These are phyloP conservation scores for Naegleria fowleri DNA, from an alignment of 208 protist genomes.

Conservation along the genomic window DNA sequence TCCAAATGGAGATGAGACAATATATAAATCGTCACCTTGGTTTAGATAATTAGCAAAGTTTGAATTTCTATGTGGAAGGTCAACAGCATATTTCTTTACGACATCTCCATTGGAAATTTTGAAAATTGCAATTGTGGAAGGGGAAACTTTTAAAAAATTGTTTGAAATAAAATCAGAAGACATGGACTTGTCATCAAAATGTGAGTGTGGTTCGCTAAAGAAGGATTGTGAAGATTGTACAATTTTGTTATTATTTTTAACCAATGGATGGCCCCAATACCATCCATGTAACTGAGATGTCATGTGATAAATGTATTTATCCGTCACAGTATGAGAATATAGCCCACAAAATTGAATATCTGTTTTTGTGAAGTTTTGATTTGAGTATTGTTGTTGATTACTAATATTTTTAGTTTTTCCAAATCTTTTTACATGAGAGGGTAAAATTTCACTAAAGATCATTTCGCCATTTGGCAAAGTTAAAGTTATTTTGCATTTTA, in stretches of 20 bases:
- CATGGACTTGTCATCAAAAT: neutral
- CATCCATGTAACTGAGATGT: neutral
- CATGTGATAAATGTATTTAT: neutral
- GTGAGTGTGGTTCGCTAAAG: neutral
- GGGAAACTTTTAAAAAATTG: neutral
- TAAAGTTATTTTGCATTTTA: neutral
- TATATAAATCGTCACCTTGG: neutral
- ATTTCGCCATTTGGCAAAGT: neutral
- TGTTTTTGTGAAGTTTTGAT: neutral
- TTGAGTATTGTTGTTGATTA: neutral
- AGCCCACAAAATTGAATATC: neutral
- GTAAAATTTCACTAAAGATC: neutral
- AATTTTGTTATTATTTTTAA: neutral
- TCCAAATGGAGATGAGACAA: conserved; percentile 4
- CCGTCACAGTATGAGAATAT: neutral
- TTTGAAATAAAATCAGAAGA: neutral
- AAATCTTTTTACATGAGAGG: neutral
- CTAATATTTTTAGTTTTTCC: neutral
- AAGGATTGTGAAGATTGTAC: neutral
- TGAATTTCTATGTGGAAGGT: neutral
- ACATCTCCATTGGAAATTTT: neutral
- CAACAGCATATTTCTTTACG: neutral
- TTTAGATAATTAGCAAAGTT: neutral
- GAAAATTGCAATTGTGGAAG: neutral
- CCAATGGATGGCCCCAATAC: neutral